Conservation (phyloP, 1,284 basidiomycete species). For the Veloboletus limbatus region DNA sequence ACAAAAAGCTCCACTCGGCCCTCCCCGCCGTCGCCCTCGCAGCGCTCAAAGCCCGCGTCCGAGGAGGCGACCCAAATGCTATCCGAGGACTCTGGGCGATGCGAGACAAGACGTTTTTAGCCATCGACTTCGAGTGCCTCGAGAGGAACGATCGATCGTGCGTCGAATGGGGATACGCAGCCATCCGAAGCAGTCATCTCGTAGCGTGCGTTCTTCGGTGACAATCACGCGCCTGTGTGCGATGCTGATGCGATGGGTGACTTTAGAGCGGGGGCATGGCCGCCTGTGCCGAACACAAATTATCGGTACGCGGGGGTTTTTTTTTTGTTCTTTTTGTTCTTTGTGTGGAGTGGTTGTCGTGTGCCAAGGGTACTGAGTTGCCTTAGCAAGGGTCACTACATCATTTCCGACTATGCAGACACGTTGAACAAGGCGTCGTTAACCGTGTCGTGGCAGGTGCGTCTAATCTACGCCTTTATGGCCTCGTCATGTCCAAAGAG, state of each 20-base stretch:
- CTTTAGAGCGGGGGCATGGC: constrained; percentile 69
- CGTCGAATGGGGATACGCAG: constrained; percentile 81
- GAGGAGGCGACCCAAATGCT: constrained; percentile 65
- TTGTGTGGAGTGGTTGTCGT: too few relatives aligned
- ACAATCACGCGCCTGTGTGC: too few relatives aligned
- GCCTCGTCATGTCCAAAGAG: not conserved
- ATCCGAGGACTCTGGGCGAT: constrained; percentile 69
- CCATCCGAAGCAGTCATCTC: constrained; percentile 70
- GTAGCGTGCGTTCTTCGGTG: constrained; percentile 60
- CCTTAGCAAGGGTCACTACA: constrained; percentile 73
- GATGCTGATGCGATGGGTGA: constrained; percentile 7
- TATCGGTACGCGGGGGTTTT: constrained; percentile 54
- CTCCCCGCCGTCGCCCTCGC: constrained; percentile 70
- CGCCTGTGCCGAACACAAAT: constrained; percentile 74
- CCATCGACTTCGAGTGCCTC: constrained; percentile 77
- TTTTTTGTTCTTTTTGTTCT: not conserved
- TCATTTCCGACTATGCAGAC: constrained; percentile 76
- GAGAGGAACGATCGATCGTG: constrained; percentile 60
- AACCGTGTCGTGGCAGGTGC: constrained; percentile 68
- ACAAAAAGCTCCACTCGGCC: constrained; percentile 71
- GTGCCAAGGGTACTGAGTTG: constrained; percentile 12
- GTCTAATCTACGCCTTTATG: constrained; percentile 23
- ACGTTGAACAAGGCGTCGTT: constrained; percentile 61
- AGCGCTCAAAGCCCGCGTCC: constrained; percentile 65
- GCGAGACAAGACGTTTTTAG: constrained; percentile 70